Percentiles rank a stretch among this genome's conserved stretches.
These are phyloP conservation scores for Xylaria longipes DNA, from an alignment of 495 filamentous ascomycete species.

Conservation along the genomic window DNA sequence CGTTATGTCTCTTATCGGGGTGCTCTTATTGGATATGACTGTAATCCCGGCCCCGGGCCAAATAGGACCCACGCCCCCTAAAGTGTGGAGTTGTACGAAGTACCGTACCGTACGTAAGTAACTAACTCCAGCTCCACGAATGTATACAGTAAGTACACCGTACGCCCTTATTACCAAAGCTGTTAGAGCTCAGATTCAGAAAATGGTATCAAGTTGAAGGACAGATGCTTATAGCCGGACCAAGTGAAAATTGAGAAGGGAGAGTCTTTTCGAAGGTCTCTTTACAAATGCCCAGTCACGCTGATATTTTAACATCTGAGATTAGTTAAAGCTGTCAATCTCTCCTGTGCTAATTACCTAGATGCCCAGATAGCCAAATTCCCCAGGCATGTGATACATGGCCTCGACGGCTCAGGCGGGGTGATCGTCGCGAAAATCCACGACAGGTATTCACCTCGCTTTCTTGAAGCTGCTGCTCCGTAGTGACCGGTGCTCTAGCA, in stretches of 20 bases:
- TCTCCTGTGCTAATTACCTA: background rate
- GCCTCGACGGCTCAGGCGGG: background rate
- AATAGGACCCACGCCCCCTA: background rate
- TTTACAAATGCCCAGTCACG: background rate
- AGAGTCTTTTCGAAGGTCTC: background rate
- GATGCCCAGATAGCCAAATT: background rate
- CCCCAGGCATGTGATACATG: background rate
- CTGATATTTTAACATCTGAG: background rate
- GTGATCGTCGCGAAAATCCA: background rate
- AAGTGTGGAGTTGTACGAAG: too few relatives aligned
- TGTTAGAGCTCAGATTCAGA: too few relatives aligned
- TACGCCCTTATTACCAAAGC: too few relatives aligned
- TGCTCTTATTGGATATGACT: background rate
- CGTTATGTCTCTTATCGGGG: background rate
- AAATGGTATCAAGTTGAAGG: background rate
- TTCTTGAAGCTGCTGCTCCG: slow-evolving; percentile 69
- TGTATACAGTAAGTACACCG: too few relatives aligned
- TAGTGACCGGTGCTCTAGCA: slow-evolving; percentile 69
- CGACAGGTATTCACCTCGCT: slow-evolving; percentile 62
- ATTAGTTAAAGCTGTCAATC: background rate
- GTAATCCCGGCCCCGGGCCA: background rate
- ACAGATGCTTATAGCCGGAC: background rate
- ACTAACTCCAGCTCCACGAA: too few relatives aligned
- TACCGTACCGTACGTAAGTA: background rate
- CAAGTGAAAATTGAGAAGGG: background rate